Percentiles rank a stretch among this genome's conserved stretches.
These are phyloP conservation scores for Phytopythium chamaehyphon DNA, from an alignment of 352 stramenopile species.

Conservation along the genomic window DNA sequence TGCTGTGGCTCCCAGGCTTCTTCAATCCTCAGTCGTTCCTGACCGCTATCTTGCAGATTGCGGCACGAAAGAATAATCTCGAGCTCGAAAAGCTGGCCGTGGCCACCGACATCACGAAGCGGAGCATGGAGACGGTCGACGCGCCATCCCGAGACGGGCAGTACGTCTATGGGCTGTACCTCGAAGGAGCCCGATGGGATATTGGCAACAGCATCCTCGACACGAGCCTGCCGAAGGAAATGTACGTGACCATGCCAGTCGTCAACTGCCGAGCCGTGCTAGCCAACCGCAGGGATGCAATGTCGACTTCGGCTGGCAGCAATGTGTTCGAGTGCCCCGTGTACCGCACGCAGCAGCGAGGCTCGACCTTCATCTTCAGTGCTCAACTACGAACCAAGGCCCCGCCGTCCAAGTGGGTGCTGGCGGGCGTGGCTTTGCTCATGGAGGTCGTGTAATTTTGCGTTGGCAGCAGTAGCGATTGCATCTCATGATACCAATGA, in stretches of 20 bases:
- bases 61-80: conserved; percentile 67
- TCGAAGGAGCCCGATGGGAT: conserved; percentile 91
- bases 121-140: conserved; percentile 72
- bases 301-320: conserved; percentile 8
- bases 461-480: not conserved
- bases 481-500: not conserved
- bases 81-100: conserved; percentile 81
- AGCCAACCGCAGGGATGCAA: conserved; percentile 30
- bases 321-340: conserved; percentile 85
- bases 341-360: conserved; percentile 90
- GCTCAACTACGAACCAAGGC: conserved; percentile 86
- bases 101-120: conserved; percentile 87
- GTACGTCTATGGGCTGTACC: conserved; percentile 85
- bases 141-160: conserved; percentile 86
- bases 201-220: conserved; percentile 77
- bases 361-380: conserved; percentile 87
- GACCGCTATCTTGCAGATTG: conserved; percentile 74
- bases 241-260: conserved; percentile 90
- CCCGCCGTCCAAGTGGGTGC: conserved; percentile 85
- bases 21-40: conserved; percentile 88
- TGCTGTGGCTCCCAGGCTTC: conserved; percentile 80
- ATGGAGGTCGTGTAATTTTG: conserved; percentile 75
- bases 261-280: conserved; percentile 85
- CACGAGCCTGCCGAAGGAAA: conserved; percentile 81
- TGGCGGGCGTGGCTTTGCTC: conserved; percentile 87